A percentile compares a stretch with the other conserved stretches of the same genome.
Evolutionary conservation across 1,284 basidiomycete genomes (phyloP).

Genomic region (Moesziomyces globuligerus): DNA sequence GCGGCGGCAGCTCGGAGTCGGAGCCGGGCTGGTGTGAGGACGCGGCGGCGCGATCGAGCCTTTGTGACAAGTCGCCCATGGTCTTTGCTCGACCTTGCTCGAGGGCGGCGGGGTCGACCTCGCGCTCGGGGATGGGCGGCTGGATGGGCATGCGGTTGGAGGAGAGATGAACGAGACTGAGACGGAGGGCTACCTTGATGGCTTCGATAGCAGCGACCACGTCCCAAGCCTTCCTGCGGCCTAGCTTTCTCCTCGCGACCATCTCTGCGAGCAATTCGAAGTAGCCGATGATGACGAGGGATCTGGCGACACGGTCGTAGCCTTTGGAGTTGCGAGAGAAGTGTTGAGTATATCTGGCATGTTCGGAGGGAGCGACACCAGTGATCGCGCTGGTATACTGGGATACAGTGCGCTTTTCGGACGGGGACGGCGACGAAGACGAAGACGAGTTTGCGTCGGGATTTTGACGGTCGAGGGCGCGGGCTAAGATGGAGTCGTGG

Average conservation of each 20-base stretch:
- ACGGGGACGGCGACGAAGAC: neutral
- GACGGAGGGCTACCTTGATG: slow-evolving; percentile 66
- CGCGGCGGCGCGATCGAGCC: slow-evolving; percentile 26
- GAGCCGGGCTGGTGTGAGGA: slow-evolving; percentile 5
- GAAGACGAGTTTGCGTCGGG: slow-evolving; percentile 3
- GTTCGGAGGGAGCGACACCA: slow-evolving; percentile 61
- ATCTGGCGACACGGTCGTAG: slow-evolving; percentile 64
- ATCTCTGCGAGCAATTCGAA: slow-evolving; percentile 68
- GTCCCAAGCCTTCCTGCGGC: slow-evolving; percentile 64
- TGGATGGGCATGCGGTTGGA: slow-evolving; percentile 64
- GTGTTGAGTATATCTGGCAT: slow-evolving; percentile 68
- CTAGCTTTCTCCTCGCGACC: slow-evolving; percentile 64
- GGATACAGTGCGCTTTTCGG: slow-evolving; percentile 11
- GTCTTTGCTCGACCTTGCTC: slow-evolving; percentile 48
- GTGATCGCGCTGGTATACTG: slow-evolving; percentile 10
- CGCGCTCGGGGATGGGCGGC: slow-evolving; percentile 67
- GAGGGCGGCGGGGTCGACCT: slow-evolving; percentile 63
- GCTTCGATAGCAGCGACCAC: slow-evolving; percentile 68
- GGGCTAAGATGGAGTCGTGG: slow-evolving; percentile 68
- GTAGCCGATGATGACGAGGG: slow-evolving; percentile 65
- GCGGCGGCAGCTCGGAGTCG: slow-evolving; percentile 7
- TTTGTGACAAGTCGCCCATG: slow-evolving; percentile 30
- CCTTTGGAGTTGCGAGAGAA: slow-evolving; percentile 58
- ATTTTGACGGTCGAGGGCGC: slow-evolving; percentile 54
- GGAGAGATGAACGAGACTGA: slow-evolving; percentile 67